phyloP scores from a whole-genome alignment of 371 early-diverging fungal species.

The Saksenaea oblongispora region DNA sequence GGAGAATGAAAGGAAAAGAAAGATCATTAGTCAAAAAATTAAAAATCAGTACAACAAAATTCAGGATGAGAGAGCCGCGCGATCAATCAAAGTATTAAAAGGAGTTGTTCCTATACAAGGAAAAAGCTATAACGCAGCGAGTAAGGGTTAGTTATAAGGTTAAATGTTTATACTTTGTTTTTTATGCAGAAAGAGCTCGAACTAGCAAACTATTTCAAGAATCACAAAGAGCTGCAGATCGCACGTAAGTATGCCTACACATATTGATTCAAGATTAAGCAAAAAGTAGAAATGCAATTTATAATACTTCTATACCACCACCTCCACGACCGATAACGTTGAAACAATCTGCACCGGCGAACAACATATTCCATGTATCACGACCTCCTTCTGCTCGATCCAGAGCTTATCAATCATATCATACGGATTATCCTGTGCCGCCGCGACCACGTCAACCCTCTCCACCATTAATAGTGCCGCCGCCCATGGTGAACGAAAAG shows the following conservation, averaged over 20 bases:
- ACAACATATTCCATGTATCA: slow-evolving; percentile 12
- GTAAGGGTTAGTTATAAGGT: slow-evolving; percentile 13
- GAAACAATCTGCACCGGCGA: neutral
- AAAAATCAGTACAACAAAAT: slow-evolving; percentile 44
- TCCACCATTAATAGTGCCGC: neutral
- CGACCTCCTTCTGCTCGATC: slow-evolving; percentile 15
- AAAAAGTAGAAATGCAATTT: slow-evolving; percentile 27
- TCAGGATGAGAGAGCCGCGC: slow-evolving; percentile 38
- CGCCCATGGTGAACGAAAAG: neutral
- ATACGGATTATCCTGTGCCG: neutral
- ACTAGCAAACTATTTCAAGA: slow-evolving; percentile 39
- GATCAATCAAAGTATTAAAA: slow-evolving; percentile 42
- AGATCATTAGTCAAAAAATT: slow-evolving; percentile 35
- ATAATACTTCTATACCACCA: slow-evolving; percentile 12
- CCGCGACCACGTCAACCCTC: slow-evolving; percentile 7
- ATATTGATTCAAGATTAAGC: neutral
- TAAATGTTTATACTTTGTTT: neutral
- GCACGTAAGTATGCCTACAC: slow-evolving; percentile 21
- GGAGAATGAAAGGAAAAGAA: slow-evolving; percentile 35
- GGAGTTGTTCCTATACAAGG: slow-evolving; percentile 25
- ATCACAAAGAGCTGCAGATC: slow-evolving; percentile 30
- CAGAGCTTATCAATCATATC: slow-evolving; percentile 13
- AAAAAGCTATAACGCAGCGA: slow-evolving; percentile 23
- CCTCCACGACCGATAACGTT: neutral
- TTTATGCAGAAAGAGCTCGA: slow-evolving; percentile 24